phyloP scores from a whole-genome alignment of 2,329 filamentous ascomycete species.

The Uncinocarpus reesii region DNA sequence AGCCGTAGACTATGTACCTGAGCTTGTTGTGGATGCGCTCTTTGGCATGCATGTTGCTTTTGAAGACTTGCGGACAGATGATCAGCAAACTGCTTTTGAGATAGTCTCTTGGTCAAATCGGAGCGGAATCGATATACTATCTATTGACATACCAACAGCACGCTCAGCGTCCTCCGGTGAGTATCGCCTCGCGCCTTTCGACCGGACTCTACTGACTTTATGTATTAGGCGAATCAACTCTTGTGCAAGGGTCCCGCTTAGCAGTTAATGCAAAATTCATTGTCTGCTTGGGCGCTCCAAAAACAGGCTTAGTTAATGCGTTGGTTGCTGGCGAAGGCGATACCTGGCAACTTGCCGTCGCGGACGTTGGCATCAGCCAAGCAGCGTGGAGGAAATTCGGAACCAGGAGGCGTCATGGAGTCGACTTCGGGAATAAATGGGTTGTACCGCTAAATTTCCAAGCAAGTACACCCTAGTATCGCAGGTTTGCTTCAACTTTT shows the following conservation, averaged over 20 bases:
- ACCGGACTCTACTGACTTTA: background rate
- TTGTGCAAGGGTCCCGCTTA: conserved; percentile 63
- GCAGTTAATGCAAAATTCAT: conserved; percentile 75
- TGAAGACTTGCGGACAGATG: conserved; percentile 71
- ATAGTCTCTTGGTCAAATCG: conserved; percentile 92
- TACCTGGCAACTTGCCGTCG: conserved; percentile 68
- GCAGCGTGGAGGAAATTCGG: conserved; percentile 78
- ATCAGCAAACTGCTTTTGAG: conserved; percentile 75
- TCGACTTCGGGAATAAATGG: conserved; percentile 84
- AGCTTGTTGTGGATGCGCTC: conserved; percentile 79
- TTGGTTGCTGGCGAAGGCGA: conserved; percentile 51
- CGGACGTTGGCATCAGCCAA: conserved; percentile 74
- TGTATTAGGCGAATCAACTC: conserved; percentile 41
- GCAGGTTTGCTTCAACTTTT: background rate
- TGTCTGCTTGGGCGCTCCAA: conserved; percentile 75
- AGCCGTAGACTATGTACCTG: conserved; percentile 54
- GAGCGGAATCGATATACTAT: conserved; percentile 68
- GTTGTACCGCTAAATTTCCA: conserved; percentile 56
- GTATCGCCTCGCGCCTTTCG: background rate
- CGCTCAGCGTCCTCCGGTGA: conserved; percentile 67
- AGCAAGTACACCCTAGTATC: background rate
- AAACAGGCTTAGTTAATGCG: conserved; percentile 70
- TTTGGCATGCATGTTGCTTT: conserved; percentile 80
- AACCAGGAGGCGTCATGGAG: conserved; percentile 67
- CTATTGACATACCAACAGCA: conserved; percentile 84